phyloP scores from a whole-genome alignment of 352 stramenopile genomes.

The Pythium periplocum region DNA sequence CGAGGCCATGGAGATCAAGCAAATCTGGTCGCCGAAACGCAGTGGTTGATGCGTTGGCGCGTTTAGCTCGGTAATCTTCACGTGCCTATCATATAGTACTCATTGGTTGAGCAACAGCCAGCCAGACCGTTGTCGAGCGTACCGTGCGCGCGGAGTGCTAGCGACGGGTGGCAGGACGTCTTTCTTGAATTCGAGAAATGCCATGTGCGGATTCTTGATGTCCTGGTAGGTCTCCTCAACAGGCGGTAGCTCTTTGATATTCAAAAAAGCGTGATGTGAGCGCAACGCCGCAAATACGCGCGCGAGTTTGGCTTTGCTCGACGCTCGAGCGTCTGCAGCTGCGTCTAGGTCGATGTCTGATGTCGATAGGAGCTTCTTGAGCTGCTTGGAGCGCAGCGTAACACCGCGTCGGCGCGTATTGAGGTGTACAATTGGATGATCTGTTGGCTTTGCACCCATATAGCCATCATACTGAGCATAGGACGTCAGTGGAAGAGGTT shows the following conservation, averaged over 20 bases:
- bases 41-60: constrained; percentile 38
- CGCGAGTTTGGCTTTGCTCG: constrained; percentile 1
- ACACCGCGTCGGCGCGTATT: neutral
- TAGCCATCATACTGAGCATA: no score
- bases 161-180: constrained; percentile 4
- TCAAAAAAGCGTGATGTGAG: constrained; percentile 16
- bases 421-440: no score
- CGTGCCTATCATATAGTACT: neutral
- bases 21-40: constrained; percentile 58
- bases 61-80: constrained; percentile 36
- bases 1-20: constrained; percentile 37
- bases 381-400: constrained; percentile 9
- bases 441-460: no score
- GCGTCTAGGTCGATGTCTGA: constrained; percentile 1
- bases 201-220: constrained; percentile 49
- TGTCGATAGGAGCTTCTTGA: constrained; percentile 25
- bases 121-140: neutral
- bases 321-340: neutral
- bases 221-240: neutral
- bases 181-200: constrained; percentile 52
- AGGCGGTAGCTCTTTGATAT: constrained; percentile 10
- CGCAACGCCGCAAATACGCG: constrained; percentile 11
- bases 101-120: neutral
- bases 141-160: neutral
- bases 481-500: neutral